Evolutionary conservation across 2,329 filamentous ascomycete genomes (phyloP), one percentile per base, ranked within the genome.

Genomic region (Xylariaceae sp.): DNA sequence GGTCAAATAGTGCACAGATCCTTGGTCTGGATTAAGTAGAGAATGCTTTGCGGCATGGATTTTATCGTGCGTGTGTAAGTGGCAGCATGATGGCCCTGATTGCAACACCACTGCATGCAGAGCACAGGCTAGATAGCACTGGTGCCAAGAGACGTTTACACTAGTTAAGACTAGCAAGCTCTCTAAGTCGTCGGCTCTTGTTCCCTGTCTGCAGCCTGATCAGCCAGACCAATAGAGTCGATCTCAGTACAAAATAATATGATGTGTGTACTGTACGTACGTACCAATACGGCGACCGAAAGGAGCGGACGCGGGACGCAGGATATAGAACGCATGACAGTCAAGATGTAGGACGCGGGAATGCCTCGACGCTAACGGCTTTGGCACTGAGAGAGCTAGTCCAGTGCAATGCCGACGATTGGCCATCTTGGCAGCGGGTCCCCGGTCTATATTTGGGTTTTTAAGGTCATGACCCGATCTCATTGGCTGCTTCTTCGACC

Each of bases 401-500:
- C 7, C 10, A 2, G 4, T 27, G 13, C 50, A 6, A 15, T 11
- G 33, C 30, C 27, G 35, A 23, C 39, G 20, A 53, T 58, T 58
- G 52, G 55, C 26, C 24, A 10, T 46, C 21, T 47, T 15, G 27
- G 15, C 24, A 30, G 36, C 15, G 36, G 35, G 36, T 24, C 49
- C n/a, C 55, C 11, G 26, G 48, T 49, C 59, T 62, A 62, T 63
- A 58, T 54, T 60, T 55, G 61, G 55, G 43, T 27, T 20, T 18
- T 42, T 54, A 55, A 35, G 9, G 1, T 26, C 33, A 20, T 23
- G 15, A 35, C 11, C 23, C 10, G 5, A 7, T 21, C 35, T 52
- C 33, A 64, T 64, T 64, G 58, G 61, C 35, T 18, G 23, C 15
- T 20, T 40, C 26, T 30, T 18, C n/a, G 43, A 36, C 47, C 53